These are phyloP conservation scores for Liriodendron chinense DNA, from an alignment of 164 flowering plant genomes.

Conservation along the genomic window DNA sequence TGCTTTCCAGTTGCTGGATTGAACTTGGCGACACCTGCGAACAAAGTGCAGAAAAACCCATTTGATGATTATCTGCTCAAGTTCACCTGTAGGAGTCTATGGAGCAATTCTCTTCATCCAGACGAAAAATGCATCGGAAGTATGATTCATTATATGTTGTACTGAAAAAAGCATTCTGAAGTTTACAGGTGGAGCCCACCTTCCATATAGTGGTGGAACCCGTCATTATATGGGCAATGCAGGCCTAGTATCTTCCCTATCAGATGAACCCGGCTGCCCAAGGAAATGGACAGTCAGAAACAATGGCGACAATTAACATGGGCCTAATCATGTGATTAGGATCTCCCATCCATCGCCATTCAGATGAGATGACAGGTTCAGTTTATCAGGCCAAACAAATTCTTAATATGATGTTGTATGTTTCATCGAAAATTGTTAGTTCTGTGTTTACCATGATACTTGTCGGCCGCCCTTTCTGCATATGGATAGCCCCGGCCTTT, in stretches of 20 bases:
- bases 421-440: background rate
- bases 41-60: background rate
- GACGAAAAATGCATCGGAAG: background rate
- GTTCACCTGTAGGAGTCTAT: background rate
- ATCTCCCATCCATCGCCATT: background rate
- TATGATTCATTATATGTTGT: too few relatives aligned
- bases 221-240: background rate
- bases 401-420: background rate
- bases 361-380: background rate
- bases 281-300: background rate
- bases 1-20: slow-evolving; percentile 96
- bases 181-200: background rate
- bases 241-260: background rate
- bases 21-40: slow-evolving; percentile 84
- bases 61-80: background rate
- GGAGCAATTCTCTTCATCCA: background rate
- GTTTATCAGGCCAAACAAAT: background rate
- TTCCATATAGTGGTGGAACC: background rate
- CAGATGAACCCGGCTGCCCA: background rate
- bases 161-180: background rate
- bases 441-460: slow-evolving; percentile 72
- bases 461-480: slow-evolving; percentile 95
- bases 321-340: background rate
- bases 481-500: slow-evolving; percentile 96
- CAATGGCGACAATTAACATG: background rate